These are phyloP conservation scores for Tuber indicum DNA, from an alignment of 495 filamentous ascomycete species.

Conservation along the genomic window DNA sequence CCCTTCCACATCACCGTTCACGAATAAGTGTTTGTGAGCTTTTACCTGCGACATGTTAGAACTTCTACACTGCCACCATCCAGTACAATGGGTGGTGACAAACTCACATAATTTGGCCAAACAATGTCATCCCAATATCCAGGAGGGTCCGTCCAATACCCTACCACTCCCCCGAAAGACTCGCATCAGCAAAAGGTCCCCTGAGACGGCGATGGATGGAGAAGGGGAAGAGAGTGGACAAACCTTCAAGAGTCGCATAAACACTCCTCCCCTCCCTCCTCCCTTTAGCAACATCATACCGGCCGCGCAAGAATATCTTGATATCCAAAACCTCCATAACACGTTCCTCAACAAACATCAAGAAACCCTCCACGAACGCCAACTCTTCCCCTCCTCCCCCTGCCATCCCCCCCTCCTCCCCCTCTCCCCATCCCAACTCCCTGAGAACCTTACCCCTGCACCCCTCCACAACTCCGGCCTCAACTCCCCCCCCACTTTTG, in stretches of 20 bases:
- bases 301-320: slow-evolving; percentile 65
- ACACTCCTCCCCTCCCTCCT: slow-evolving; percentile 67
- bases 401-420: background rate
- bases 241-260: slow-evolving; percentile 70
- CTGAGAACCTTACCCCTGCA: background rate
- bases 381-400: slow-evolving; percentile 37
- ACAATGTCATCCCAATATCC: slow-evolving; percentile 92
- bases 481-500: slow-evolving; percentile 41
- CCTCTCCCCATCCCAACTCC: background rate
- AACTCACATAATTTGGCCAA: slow-evolving; percentile 82
- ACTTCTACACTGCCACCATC: background rate
- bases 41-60: slow-evolving; percentile 19
- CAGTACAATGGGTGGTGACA: background rate
- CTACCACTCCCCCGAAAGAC: slow-evolving; percentile 48
- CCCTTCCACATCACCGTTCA: slow-evolving; percentile 57
- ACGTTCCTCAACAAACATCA: slow-evolving; percentile 55
- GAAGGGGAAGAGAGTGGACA: background rate
- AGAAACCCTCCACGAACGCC: slow-evolving; percentile 71
- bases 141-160: slow-evolving; percentile 90
- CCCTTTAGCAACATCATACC: slow-evolving; percentile 50
- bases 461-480: slow-evolving; percentile 40
- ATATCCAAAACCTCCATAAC: slow-evolving; percentile 48
- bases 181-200: background rate
- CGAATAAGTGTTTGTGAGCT: slow-evolving; percentile 65
- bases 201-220: background rate